A percentile compares a stretch with the other conserved stretches of the same genome.
These are phyloP conservation scores for Penicillium sp. DNA, from an alignment of 2,329 filamentous ascomycete genomes.

Conservation along the genomic window DNA sequence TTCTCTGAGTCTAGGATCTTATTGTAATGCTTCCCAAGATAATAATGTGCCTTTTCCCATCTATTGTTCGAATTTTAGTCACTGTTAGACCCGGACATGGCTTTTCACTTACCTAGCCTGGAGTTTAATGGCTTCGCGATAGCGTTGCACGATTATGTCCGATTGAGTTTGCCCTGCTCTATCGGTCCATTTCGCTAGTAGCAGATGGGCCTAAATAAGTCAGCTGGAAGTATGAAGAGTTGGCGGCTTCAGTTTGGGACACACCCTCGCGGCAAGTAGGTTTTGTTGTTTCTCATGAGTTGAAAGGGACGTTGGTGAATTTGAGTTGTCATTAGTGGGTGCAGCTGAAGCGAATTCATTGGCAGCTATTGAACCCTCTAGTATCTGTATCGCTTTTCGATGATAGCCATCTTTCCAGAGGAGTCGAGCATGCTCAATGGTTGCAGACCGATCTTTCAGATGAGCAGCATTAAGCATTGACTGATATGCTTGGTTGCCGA, in stretches of 20 bases:
- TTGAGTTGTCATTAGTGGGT: slow-evolving; percentile 39
- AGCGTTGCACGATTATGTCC: slow-evolving; percentile 76
- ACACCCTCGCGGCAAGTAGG: slow-evolving; percentile 51
- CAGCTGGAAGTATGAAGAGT: slow-evolving; percentile 11
- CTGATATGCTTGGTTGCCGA: slow-evolving; percentile 87
- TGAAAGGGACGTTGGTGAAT: slow-evolving; percentile 42
- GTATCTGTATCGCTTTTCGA: slow-evolving; percentile 89
- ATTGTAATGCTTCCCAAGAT: slow-evolving; percentile 95
- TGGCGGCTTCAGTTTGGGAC: background rate
- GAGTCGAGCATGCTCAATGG: slow-evolving; percentile 90
- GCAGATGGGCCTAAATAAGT: slow-evolving; percentile 69
- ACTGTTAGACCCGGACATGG: background rate
- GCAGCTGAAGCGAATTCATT: slow-evolving; percentile 70
- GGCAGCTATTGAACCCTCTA: slow-evolving; percentile 82
- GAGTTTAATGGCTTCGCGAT: slow-evolving; percentile 70
- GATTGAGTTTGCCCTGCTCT: slow-evolving; percentile 91
- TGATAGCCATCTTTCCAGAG: slow-evolving; percentile 93
- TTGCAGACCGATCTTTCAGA: slow-evolving; percentile 82
- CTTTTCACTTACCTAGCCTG: slow-evolving; percentile 37
- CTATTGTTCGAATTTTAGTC: slow-evolving; percentile 39
- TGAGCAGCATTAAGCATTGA: slow-evolving; percentile 87
- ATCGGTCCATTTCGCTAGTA: slow-evolving; percentile 97
- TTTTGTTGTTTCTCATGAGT: slow-evolving; percentile 57
- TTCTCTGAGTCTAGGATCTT: slow-evolving; percentile 92
- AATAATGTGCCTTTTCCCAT: slow-evolving; percentile 98